phyloP scores from a whole-genome alignment of 164 flowering plant genomes.

The Vitis rotundifolia region DNA sequence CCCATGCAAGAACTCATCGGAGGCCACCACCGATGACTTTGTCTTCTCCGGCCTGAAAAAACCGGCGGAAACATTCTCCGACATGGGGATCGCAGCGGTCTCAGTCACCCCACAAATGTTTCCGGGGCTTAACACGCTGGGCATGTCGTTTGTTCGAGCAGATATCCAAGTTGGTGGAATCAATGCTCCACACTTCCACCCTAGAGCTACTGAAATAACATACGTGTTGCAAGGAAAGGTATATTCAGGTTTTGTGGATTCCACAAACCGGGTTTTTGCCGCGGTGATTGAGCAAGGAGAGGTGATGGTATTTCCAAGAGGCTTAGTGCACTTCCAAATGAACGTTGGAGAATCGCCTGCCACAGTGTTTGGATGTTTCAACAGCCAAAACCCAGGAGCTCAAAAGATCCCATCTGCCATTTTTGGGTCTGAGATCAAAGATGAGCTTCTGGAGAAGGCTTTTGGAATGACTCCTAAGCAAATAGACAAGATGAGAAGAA shows the following conservation, averaged over 20 bases:
- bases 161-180: conserved; percentile 56
- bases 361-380: conserved; percentile 54
- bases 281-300: conserved; percentile 59
- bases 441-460: conserved; percentile 66
- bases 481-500: conserved; percentile 50
- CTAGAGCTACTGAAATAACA: conserved; percentile 62
- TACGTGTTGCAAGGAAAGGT: conserved; percentile 53
- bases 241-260: conserved; percentile 72
- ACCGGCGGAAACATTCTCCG: conserved; percentile 37
- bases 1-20: conserved; percentile 56
- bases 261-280: conserved; percentile 50
- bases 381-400: conserved; percentile 73
- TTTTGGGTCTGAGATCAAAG: conserved; percentile 66
- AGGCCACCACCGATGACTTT: conserved; percentile 58
- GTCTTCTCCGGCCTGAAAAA: conserved; percentile 52
- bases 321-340: conserved; percentile 72
- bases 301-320: conserved; percentile 71
- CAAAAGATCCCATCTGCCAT: conserved; percentile 51
- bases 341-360: conserved; percentile 60
- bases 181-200: conserved; percentile 72
- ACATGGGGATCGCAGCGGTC: conserved; percentile 39
- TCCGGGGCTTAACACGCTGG: conserved; percentile 74
- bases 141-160: conserved; percentile 71
- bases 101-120: conserved; percentile 44
- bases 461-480: conserved; percentile 59